Base-by-base conservation (phyloP, 129 eudicot species). In the Flaveria robusta region DNA sequence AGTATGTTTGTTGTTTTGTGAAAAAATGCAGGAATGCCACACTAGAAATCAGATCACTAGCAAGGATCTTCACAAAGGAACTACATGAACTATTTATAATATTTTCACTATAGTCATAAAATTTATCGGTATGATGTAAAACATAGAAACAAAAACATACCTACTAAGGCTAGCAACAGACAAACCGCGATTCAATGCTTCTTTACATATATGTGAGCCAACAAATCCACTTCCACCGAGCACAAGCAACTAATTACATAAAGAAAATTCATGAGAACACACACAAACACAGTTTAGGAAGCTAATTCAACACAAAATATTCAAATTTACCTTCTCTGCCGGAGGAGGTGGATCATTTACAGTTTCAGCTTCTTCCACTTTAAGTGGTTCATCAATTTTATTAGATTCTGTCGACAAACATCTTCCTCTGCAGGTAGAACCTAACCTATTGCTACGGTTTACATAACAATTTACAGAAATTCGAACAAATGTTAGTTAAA, bases 171-270 rank as follows among this genome's bases (percentile, higher is more conserved):
- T 94, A 68, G 90, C 85, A 77, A 94, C 99, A 1, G 90, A 64
- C n/a, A 91, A 78, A 7, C 97, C 96, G 11, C 87, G 89, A 54
- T 78, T 74, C 41, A 89, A 41, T 60, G 99, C 99, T 79, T 94
- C 97, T 82, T 89, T 80, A 79, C 97, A 94, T 43, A 94, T 41
- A 80, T 94, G 96, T 56, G 99, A 94, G 47, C 99, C 97, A 70
- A 94, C 96, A 86, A 89, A 94, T 16, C 99, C 99, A 82, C 84
- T 94, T 66, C 99, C 99, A 60, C 99, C 99, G 29, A 94, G 82
- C 74, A 94, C 96, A 66, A 94, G 99, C 64, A 94, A 75, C 99
- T 94, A 74, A 70, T 78, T 64, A 29, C 31, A 72, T 43, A 42
- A 41, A 19, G 3, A 79, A 26, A 55, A 78, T 27, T 23, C 19